Base-by-base conservation (phyloP, 352 stramenopile genomes). In the Phytophthora cajani region DNA sequence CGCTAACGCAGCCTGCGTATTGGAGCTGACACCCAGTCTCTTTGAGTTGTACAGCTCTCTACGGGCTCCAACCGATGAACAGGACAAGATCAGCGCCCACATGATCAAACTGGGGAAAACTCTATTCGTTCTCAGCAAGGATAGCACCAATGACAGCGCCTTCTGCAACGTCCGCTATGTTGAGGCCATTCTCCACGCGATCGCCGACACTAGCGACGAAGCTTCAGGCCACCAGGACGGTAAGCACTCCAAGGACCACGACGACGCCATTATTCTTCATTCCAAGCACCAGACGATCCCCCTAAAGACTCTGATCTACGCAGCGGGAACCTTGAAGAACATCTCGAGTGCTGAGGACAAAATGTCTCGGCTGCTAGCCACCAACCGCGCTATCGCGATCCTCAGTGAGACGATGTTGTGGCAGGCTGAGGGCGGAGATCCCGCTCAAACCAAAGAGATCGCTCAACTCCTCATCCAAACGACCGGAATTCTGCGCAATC, bases 51-150 rank as follows among this genome's bases (percentile, higher is more conserved):
- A 78, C 42, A 25, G 44, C 12, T 36, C 19, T 23, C 40, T 36
- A 5, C 32, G 23, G 0, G n/a, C 14, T 12, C 54, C 58, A 17
- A 44, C 32, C 0, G 54, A 66, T 11, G 62, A 67, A 11, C 42
- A 38, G 62, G 67, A 51, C 25, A n/a, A 21, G 25, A 47, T 55
- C 7, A 58, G 10, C 3, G 21, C 56, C 3, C 69, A 77, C 6
- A 44, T 88, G 0, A 60, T 81, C 6, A 67, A 67, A 16, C 52
- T 91, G 1, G 78, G 77, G 4, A 95, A 95, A 56, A 69, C 71
- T 14, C 72, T 93, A 4, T 95, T 95, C 57, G 73, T 92, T 32
- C 66, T 92, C 33, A 93, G 84, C 62, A 95, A 95, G 52, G 82
- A 93, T 9, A 83, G 75, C 17, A 49, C 33, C 1, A 92, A 95